A percentile compares a stretch with the other conserved stretches of the same genome.
phyloP scores from a whole-genome alignment of 192 early-diverging fungal genomes.

The Ambispora gerdemannii region DNA sequence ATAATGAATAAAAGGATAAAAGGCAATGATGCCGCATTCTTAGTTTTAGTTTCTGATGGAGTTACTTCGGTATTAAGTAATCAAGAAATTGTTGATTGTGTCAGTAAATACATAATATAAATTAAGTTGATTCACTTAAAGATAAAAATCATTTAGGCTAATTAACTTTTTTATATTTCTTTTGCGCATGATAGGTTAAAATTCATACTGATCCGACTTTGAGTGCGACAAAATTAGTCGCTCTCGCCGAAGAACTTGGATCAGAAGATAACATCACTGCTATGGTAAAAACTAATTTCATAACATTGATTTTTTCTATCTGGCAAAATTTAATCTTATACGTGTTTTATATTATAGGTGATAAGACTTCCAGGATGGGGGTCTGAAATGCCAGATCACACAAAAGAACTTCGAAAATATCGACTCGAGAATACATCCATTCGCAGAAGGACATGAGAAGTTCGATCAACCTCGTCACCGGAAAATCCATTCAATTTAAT shows the following conservation, averaged over 20 bases:
- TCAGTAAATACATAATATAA: conserved; percentile 35
- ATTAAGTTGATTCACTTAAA: neutral
- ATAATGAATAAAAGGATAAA: conserved; percentile 50
- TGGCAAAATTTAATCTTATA: neutral
- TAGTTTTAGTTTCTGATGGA: conserved; percentile 70
- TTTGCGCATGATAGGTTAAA: conserved; percentile 45
- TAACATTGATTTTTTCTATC: neutral
- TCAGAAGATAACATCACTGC: conserved; percentile 70
- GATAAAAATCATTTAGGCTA: too few species aligned
- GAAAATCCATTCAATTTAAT: too few species aligned
- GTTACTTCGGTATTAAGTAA: conserved; percentile 67
- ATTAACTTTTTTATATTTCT: neutral
- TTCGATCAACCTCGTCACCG: too few species aligned
- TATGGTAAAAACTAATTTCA: conserved; percentile 39
- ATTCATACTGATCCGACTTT: conserved; percentile 52
- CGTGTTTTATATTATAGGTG: conserved; percentile 42
- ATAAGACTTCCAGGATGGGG: conserved; percentile 73
- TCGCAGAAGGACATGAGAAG: neutral
- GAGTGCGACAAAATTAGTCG: conserved; percentile 58
- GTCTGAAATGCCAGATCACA: conserved; percentile 58
- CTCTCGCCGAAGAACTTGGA: conserved; percentile 60
- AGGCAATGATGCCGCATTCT: conserved; percentile 61
- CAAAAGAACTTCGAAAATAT: conserved; percentile 58
- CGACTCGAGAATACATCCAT: conserved; percentile 48
- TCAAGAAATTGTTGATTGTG: conserved; percentile 71